Conservation (phyloP, 257 asterid genomes). For the Solanum etuberosum region DNA sequence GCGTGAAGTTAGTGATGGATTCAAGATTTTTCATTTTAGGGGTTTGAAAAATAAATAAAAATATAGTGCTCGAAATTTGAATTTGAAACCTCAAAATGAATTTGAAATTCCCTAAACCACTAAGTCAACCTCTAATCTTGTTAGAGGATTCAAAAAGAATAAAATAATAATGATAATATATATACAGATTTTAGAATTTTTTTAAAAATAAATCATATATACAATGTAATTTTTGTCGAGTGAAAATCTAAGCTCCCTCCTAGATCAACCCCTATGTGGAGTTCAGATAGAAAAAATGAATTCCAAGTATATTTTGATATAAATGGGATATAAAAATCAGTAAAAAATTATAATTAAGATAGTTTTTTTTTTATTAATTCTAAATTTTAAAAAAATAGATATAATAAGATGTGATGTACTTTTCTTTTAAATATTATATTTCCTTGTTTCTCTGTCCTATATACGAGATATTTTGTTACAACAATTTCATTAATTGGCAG, state of each 20-base stretch:
- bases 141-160: background rate
- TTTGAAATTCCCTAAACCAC: background rate
- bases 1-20: background rate
- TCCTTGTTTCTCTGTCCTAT: background rate
- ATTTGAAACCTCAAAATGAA: background rate
- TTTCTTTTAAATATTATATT: background rate
- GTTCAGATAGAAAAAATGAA: background rate
- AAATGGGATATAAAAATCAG: background rate
- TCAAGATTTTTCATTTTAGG: background rate
- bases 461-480: background rate
- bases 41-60: background rate
- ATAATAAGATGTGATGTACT: background rate
- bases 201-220: too few relatives aligned
- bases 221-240: background rate
- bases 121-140: background rate
- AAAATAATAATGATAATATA: too few relatives aligned
- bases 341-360: too few relatives aligned
- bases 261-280: too few relatives aligned
- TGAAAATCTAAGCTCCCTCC: background rate
- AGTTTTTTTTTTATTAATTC: too few relatives aligned
- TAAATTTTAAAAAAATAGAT: background rate
- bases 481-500: background rate
- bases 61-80: background rate
- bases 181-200: too few relatives aligned
- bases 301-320: background rate